Base-by-base conservation (phyloP, 1,139 yeast species). In the Yamadazyma kanchanaburiensis region DNA sequence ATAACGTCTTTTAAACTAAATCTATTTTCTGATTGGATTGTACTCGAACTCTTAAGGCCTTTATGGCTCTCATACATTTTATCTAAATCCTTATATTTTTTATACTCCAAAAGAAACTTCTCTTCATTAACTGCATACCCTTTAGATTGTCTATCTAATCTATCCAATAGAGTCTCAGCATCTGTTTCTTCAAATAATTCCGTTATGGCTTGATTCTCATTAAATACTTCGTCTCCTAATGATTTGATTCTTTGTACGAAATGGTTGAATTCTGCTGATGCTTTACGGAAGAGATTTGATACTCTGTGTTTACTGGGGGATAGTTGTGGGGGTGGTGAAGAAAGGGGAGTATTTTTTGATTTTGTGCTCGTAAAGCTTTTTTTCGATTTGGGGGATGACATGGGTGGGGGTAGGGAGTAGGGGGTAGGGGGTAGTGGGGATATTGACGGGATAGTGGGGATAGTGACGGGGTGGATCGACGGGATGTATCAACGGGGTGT, bases 171-270 rank as follows among this genome's bases (percentile, higher is more conserved):
- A 5, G 38, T 30, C 10, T 54, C 49, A 13, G 47, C 52, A 33
- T 63, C 70, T 15, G 55, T 46, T 19, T 60, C 62, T 12, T 55
- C 60, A 42, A 74, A 74, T 10, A 72, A 47, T 24, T 68, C 72
- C 13, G 60, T 67, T 2, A 67, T 54, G 1, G 54, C 49, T 37
- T 65, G 73, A 46, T 69, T 70, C 12, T 63, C 56, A 13, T 53
- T 51, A 30, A 69, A 58, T 7, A 62, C 64, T 23, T 64, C 70
- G 42, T 70, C 74, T 3, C 75, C 60, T 2, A 72, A 38, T 8
- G 61, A 47, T 31, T 58, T 57, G 22, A 73, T 31, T 29, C 56
- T 53, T 11, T 49, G 43, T 20, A 67, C 30, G 30, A 71, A 52
- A 12, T 53, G 39, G 43, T 49, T 54, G 51, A 63, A 61, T 50